phyloP scores from a whole-genome alignment of 2,329 filamentous ascomycete species.

The Chrysosporium queenslandicum region DNA sequence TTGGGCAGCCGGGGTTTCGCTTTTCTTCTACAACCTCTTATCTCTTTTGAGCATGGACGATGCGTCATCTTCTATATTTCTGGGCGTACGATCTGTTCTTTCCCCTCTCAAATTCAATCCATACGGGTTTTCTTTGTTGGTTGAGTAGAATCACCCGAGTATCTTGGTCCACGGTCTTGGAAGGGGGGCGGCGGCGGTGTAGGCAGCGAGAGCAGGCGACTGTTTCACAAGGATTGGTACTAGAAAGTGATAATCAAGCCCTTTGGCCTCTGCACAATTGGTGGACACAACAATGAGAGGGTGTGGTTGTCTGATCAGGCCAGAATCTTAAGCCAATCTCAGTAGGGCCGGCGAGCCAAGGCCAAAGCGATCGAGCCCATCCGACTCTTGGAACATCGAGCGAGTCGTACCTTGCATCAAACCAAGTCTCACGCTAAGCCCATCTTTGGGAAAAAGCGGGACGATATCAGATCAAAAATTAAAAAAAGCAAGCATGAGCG shows the following conservation, averaged over 20 bases:
- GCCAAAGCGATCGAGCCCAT: too few relatives aligned
- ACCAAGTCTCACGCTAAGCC: not conserved
- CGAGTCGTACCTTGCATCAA: too few relatives aligned
- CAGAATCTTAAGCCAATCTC: too few relatives aligned
- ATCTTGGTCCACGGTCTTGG: not conserved
- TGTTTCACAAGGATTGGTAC: too few relatives aligned
- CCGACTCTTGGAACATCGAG: too few relatives aligned
- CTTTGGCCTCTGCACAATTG: too few relatives aligned
- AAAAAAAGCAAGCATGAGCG: not conserved
- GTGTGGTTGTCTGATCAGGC: too few relatives aligned
- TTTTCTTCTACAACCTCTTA: not conserved
- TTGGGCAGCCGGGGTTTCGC: not conserved
- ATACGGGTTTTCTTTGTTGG: not conserved
- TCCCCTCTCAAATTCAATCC: not conserved
- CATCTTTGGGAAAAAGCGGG: not conserved
- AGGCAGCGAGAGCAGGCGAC: too few relatives aligned
- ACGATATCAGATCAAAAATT: not conserved
- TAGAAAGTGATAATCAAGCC: too few relatives aligned
- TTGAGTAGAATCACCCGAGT: not conserved
- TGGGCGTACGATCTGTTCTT: constrained; percentile 1
- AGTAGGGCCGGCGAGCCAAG: too few relatives aligned
- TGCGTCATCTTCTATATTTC: not conserved
- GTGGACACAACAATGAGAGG: too few relatives aligned
- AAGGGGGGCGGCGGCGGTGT: not conserved
- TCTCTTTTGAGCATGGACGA: not conserved